Conservation (phyloP, 2,329 filamentous ascomycete species). For the Tolypocladium ovalisporum region DNA sequence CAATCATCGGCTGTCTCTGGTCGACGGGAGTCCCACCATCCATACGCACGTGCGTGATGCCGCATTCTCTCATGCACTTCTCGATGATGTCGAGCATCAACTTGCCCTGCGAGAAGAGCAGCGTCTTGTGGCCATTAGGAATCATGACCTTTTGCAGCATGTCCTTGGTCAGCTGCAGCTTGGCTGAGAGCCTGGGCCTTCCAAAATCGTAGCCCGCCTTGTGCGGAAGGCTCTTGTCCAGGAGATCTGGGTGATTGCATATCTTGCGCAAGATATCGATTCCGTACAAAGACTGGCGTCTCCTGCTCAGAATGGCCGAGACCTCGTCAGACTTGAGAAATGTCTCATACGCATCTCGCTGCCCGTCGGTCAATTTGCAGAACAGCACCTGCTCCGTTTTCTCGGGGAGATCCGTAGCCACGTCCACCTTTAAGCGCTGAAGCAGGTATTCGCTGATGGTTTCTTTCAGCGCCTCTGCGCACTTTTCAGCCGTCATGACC, state of each 20-base stretch:
- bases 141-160: conserved; percentile 77
- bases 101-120: conserved; percentile 85
- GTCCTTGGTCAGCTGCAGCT: conserved; percentile 89
- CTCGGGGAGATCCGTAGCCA: conserved; percentile 84
- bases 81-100: conserved; percentile 96
- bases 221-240: conserved; percentile 46
- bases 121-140: conserved; percentile 78
- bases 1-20: conserved; percentile 78
- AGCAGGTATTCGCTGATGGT: conserved; percentile 88
- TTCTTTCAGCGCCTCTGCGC: conserved; percentile 86
- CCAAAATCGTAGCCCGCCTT: conserved; percentile 69
- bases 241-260: conserved; percentile 90
- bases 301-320: conserved; percentile 65
- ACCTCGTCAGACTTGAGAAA: conserved; percentile 81
- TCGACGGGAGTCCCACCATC: conserved; percentile 87
- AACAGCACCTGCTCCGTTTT: conserved; percentile 96
- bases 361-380: conserved; percentile 72
- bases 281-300: conserved; percentile 72
- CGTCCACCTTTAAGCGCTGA: conserved; percentile 86
- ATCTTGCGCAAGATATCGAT: conserved; percentile 92
- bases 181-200: conserved; percentile 68
- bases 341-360: conserved; percentile 68
- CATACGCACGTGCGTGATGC: conserved; percentile 76
- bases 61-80: conserved; percentile 60
- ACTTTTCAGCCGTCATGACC: conserved; percentile 88